Conservation (phyloP, 1,284 basidiomycete genomes). For the Dichomitus squalens region DNA sequence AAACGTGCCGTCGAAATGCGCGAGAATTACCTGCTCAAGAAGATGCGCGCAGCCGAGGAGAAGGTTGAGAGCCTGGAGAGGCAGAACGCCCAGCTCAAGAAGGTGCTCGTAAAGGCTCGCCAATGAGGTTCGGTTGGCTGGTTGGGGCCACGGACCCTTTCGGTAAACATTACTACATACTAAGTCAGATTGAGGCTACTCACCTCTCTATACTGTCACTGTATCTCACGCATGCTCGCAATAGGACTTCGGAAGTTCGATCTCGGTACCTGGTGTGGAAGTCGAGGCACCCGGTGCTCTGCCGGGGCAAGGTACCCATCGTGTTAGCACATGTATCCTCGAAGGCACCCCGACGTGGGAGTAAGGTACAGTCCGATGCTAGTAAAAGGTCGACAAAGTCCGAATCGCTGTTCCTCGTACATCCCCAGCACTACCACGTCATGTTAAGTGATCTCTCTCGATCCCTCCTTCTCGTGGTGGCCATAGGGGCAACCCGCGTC, state of each 20-base stretch:
- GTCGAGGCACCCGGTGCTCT: no score
- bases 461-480: background rate
- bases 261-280: no score
- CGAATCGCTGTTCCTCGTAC: background rate
- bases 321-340: no score
- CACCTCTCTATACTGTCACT: background rate
- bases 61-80: constrained; percentile 73
- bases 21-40: constrained; percentile 70
- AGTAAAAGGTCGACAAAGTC: no score
- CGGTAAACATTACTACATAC: background rate
- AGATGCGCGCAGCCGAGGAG: constrained; percentile 70
- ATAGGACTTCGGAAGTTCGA: background rate
- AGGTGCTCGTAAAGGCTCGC: constrained; percentile 37
- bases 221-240: background rate
- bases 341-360: background rate
- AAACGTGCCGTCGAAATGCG: constrained; percentile 62
- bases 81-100: constrained; percentile 70
- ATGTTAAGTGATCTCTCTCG: background rate
- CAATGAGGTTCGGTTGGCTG: background rate
- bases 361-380: background rate
- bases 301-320: no score
- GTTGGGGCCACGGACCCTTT: background rate
- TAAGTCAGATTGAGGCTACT: background rate
- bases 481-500: background rate
- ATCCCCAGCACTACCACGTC: background rate